Percentiles rank a stretch among this genome's conserved stretches.
Conservation (phyloP, 1,139 yeast genomes). For the Pichia sp. region DNA sequence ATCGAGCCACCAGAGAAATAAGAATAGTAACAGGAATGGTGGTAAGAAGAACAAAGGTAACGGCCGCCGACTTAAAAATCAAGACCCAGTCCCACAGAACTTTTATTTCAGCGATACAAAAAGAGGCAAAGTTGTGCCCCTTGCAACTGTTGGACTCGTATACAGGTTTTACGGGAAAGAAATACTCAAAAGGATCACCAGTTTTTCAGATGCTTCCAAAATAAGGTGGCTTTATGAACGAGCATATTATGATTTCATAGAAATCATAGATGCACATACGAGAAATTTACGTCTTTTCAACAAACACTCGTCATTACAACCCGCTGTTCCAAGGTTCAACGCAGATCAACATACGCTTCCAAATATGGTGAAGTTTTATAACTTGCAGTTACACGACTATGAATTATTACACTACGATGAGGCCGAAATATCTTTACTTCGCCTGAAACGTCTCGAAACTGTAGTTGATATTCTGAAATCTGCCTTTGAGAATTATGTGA, state of each 20-base stretch:
- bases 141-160: constrained; percentile 87
- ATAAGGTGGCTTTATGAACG: constrained; percentile 63
- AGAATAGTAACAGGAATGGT: no score
- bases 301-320: neutral
- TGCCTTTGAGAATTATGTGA: constrained; percentile 63
- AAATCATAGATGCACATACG: constrained; percentile 90
- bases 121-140: constrained; percentile 43
- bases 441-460: constrained; percentile 45
- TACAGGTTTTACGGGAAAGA: constrained; percentile 88
- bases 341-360: constrained; percentile 66
- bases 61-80: neutral
- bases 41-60: neutral
- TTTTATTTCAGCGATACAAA: constrained; percentile 7
- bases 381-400: constrained; percentile 41
- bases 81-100: neutral
- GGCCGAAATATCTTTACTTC: constrained; percentile 58
- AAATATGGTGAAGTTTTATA: constrained; percentile 63
- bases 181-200: constrained; percentile 33
- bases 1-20: neutral
- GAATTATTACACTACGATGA: constrained; percentile 35
- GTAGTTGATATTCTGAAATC: constrained; percentile 79
- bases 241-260: constrained; percentile 81
- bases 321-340: constrained; percentile 32
- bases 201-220: constrained; percentile 29
- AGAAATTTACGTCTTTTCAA: constrained; percentile 38